Percentiles rank a stretch among this genome's conserved stretches.
These are phyloP conservation scores for Pseudocercospora macadamiae DNA, from an alignment of 2,329 filamentous ascomycete species.

Conservation along the genomic window DNA sequence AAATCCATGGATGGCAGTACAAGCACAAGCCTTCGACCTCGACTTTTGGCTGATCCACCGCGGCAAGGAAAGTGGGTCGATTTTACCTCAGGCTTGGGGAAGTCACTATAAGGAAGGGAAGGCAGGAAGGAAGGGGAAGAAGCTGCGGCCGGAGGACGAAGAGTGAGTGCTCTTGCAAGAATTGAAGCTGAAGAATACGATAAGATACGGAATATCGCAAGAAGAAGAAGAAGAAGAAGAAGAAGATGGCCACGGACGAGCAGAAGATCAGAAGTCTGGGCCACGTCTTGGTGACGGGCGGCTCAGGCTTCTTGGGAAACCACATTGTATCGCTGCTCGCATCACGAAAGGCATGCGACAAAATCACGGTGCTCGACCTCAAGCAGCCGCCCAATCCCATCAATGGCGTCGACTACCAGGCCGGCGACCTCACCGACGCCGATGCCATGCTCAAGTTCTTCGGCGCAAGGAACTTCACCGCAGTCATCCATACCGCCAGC, in stretches of 20 bases:
- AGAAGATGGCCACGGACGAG: constrained; percentile 10
- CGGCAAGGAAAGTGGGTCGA: not conserved
- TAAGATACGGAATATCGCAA: not conserved
- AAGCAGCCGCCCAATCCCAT: constrained; percentile 46
- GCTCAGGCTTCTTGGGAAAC: constrained; percentile 55
- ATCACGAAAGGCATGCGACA: constrained; percentile 44
- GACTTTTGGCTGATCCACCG: not conserved
- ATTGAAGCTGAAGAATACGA: not conserved
- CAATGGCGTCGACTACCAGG: constrained; percentile 51
- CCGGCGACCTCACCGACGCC: constrained; percentile 54
- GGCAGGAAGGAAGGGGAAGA: too few species aligned
- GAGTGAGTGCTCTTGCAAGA: not conserved
- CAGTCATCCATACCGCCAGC: constrained; percentile 56
- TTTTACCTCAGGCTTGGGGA: too few species aligned
- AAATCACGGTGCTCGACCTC: constrained; percentile 53
- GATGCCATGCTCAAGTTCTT: constrained; percentile 48
- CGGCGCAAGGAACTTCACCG: constrained; percentile 47
- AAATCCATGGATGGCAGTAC: not conserved
- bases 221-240: not conserved
- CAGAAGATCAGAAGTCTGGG: constrained; percentile 41
- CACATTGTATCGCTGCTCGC: constrained; percentile 55
- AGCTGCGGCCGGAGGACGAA: too few species aligned
- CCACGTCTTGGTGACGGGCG: constrained; percentile 53
- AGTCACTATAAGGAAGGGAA: too few species aligned
- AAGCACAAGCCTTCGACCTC: too few species aligned